Percentiles rank a stretch among this genome's conserved stretches.
Evolutionary conservation across 176 grass and related monocot genomes (phyloP).

Genomic region (Tillandsia leiboldiana): DNA sequence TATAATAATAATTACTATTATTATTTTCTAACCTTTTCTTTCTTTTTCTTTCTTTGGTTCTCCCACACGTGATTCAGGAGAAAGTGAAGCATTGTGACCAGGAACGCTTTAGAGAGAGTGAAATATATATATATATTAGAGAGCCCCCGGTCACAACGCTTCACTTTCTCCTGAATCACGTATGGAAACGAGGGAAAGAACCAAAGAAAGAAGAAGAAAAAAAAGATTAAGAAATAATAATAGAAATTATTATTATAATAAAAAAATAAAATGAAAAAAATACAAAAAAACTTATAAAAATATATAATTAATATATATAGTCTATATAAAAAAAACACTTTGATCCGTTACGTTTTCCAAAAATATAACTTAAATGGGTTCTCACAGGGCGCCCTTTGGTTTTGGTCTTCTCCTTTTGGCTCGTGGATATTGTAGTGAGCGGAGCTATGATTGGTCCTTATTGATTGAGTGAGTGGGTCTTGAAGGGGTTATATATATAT

Average conservation of each 20-base stretch:
- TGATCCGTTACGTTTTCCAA: neutral
- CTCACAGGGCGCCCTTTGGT: neutral
- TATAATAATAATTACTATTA: neutral
- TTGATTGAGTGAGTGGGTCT: slow-evolving; percentile 4
- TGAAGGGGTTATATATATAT: neutral
- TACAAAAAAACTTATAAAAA: no score
- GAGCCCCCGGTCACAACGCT: no score
- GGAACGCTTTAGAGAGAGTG: no score
- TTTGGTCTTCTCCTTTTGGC: neutral
- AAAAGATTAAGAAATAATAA: neutral
- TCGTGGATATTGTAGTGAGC: no score
- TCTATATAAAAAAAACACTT: neutral
- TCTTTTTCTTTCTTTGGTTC: neutral
- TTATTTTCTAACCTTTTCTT: neutral
- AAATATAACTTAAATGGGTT: neutral
- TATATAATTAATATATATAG: neutral
- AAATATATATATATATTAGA: no score
- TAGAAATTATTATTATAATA: neutral
- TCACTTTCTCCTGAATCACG: slow-evolving; percentile 3
- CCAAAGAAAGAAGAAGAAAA: neutral
- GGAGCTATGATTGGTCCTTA: no score
- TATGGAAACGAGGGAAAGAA: neutral
- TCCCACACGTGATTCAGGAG: slow-evolving; percentile 14
- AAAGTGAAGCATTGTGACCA: no score
- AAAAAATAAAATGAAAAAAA: neutral